Evolutionary conservation across 371 early-diverging fungal genomes (phyloP), one percentile per base, ranked within the genome.

Genomic region (Conidiobolus incongruus): DNA sequence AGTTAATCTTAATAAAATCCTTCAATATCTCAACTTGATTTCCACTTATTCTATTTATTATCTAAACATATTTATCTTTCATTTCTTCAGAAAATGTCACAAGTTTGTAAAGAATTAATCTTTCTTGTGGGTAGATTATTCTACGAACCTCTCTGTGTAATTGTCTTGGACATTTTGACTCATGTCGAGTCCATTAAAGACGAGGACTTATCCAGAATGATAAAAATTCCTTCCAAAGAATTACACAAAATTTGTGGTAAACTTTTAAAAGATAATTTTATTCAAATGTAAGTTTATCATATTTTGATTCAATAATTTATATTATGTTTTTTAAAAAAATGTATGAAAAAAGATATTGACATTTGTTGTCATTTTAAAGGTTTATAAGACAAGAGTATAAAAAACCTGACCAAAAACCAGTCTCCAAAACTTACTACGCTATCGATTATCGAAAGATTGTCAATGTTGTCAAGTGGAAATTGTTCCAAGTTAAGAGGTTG

Each of bases 391-490:
- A 62, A 46, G 79, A 78, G 50, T 61, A 72, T 23, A 54, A 70
- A 53, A 77, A 66, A 48, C 65, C 66, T 21, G 77, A 74, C 47
- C 68, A 68, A 40, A 50, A 72, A 19, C 50, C 71, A 8, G 63
- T 76, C 13, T 69, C 75, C 10, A 72, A 71, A 52, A 70, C 75
- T 26, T 85, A 79, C 50, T 88, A 83, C 52, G 83, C 81, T 48
- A 65, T 92, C 10, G 92, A 92, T 56, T 90, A 88, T 59, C 79
- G 79, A 56, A 72, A 76, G 35, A 87, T 92, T 60, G 81, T 92
- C 0, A 84, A 90, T 48, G 86, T 85, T 15, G 78, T 87, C 30
- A 90, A 89, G 52, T 89, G 74, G 74, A 75, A 77, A 51, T 85
- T 92, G 61, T 78, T 74, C 62, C 71, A 73, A 53, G 82, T 90